Evolutionary conservation across 768 basidiomycete genomes (phyloP), one percentile per base, ranked within the genome.

Genomic region (Tephrocybe sp.): DNA sequence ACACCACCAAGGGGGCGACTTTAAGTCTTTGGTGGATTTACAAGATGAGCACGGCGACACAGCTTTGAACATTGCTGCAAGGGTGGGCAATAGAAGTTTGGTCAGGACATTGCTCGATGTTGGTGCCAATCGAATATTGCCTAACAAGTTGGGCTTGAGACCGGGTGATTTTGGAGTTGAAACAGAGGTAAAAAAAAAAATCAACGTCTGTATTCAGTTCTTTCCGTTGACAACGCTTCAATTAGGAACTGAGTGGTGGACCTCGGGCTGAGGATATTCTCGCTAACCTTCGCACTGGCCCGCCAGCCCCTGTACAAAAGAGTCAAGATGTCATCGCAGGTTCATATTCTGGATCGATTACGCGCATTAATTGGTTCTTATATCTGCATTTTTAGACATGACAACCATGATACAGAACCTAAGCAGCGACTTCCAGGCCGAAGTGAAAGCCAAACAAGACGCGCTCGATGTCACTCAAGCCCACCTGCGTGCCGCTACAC

Each of bases 1-100:
- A 15, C 80, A 87, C 49, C 73, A 86, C 52, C 83, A 92, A 58
- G 79, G 77, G 7, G 88, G 86, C 1, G 84, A 87, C 57, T 93
- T 92, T 62, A 76, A 77, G 58, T 84, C 82, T 4, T 69, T 98
- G 43, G 85, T 98, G 9, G 92, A 98, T 66, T 71, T 96, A 34
- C 91, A 92, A 67, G 97, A 99, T 62, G 84, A 90, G 57, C 87
- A 98, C 64, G 97, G 96, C 0, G 97, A 99, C 63, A 98, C 96
- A 0, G 92, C 92, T 6, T 67, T 99, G 60, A 97, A 97, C 69
- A 90, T 98, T 59, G 92, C 96, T 12, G 95, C 96, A 0, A 72
- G 96, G 48, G 88, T 98, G 1, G 97, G 97, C 1, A 97, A 93
- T 65, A 76, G 88, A 53, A 86, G 87, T 53, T 65, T 98, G 51